Evolutionary conservation across 768 basidiomycete genomes (phyloP).

Genomic region (Pleurotus cornucopiae): DNA sequence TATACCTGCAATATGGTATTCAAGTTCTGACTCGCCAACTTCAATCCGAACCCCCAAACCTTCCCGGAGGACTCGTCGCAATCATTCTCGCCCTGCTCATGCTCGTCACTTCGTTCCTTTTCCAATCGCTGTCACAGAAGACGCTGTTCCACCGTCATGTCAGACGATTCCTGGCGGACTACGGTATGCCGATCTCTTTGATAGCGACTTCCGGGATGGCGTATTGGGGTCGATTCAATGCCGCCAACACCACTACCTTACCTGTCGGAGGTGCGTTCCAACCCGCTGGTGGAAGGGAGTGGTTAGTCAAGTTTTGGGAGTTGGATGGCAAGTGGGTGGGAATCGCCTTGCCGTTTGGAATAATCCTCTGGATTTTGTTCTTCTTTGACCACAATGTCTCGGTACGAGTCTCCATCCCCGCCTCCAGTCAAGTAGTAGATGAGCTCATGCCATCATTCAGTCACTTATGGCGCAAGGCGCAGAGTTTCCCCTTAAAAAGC

Average conservation of each 20-base stretch:
- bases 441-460: conserved; percentile 30
- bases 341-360: conserved; percentile 84
- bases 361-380: conserved; percentile 86
- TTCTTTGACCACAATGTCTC: conserved; percentile 96
- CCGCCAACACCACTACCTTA: conserved; percentile 56
- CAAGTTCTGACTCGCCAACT: conserved; percentile 81
- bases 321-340: conserved; percentile 86
- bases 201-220: conserved; percentile 73
- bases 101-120: conserved; percentile 70
- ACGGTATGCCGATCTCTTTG: conserved; percentile 88
- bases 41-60: conserved; percentile 24
- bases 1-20: conserved; percentile 85
- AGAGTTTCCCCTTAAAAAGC: conserved; percentile 86
- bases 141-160: conserved; percentile 70
- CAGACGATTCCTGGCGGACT: conserved; percentile 76
- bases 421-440: not conserved
- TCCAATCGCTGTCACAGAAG: conserved; percentile 59
- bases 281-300: conserved; percentile 66
- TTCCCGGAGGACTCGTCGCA: conserved; percentile 52
- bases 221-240: conserved; percentile 80
- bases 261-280: conserved; percentile 68
- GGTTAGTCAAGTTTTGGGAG: conserved; percentile 89
- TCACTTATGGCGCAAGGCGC: conserved; percentile 90
- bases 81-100: conserved; percentile 77
- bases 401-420: conserved; percentile 36